Evolutionary conservation across 805 yeast species (phyloP), one percentile per base, ranked within the genome.

Genomic region (Middelhovenomyces tepae): DNA sequence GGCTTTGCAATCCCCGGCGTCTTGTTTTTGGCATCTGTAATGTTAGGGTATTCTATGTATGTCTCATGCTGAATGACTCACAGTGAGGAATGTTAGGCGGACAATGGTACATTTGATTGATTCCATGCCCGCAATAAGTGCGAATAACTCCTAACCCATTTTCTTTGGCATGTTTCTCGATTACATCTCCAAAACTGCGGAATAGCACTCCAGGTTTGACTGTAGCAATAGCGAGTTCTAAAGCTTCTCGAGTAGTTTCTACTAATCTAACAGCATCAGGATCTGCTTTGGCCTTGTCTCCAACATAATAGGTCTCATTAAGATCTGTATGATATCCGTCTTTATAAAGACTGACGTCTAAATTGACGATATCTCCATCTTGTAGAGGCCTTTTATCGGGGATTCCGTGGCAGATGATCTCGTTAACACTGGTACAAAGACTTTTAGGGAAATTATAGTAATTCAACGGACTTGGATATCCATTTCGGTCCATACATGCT

Each of bases 281-380:
- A 54, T 89, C 71, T n/a, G 74, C 60, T 46, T 69, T 75, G 22
- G 91, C 84, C 51, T 82, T 85, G 37, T 79, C 89, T 8, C 97
- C 98, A 18, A 91, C 94, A 52, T 91, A 91, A 58, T 87, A 91
- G 0, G 98, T 91, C 60, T 91, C 97, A 58, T 91, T 91, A 55
- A 91, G 65, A 59, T 91, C 98, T 6, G 95, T 79, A 61, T 91
- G 97, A 62, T 75, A 75, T 1, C 98, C 98, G 45, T 81, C 72
- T 58, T 80, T 73, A 62, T 71, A 91, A 34, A 91, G 57, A 3
- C 95, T 71, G 31, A 91, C 83, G 56, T 91, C 98, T 43, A 91
- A 64, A 54, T 91, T 91, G 40, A 91, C 71, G 46, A 91, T 89
- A 54, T 91, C 98, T 39, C 98, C 98, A 45, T 89, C 97, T 56